These are phyloP conservation scores for Hypoxylon rickii DNA, from an alignment of 495 filamentous ascomycete genomes.

Conservation along the genomic window DNA sequence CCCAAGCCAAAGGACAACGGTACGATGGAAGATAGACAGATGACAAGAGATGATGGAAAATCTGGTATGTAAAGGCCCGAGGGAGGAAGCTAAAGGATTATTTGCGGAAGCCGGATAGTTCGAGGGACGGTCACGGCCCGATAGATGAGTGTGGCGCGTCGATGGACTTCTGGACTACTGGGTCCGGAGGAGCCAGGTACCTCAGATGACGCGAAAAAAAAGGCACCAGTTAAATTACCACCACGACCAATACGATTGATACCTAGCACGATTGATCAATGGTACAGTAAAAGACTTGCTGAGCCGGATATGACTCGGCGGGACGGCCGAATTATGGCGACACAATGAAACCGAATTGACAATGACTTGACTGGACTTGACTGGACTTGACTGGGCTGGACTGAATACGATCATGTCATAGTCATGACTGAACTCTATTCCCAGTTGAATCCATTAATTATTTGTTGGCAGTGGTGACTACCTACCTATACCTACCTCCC, in stretches of 20 bases:
- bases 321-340: conserved; percentile 2
- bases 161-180: conserved; percentile 3
- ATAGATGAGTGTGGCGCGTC: conserved; percentile 17
- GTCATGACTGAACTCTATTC: too few species aligned
- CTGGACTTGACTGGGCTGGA: too few species aligned
- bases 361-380: too few species aligned
- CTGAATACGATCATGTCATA: too few species aligned
- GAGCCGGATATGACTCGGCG: conserved; percentile 13
- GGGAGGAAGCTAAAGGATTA: conserved; percentile 2
- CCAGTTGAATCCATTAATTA: too few species aligned
- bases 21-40: too few species aligned
- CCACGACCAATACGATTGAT: too few species aligned
- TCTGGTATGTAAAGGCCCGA: conserved; percentile 23
- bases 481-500: background rate
- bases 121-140: conserved; percentile 26
- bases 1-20: too few species aligned
- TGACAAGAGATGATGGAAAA: conserved; percentile 12
- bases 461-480: too few species aligned
- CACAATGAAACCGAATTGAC: conserved; percentile 19
- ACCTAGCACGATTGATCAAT: too few species aligned
- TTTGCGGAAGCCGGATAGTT: conserved; percentile 27
- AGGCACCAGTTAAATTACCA: too few species aligned
- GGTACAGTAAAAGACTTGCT: conserved; percentile 21
- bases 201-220: background rate
- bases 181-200: too few species aligned